Evolutionary conservation across 2,329 filamentous ascomycete genomes (phyloP).

Genomic region (Penicillium aurantiogriseum): DNA sequence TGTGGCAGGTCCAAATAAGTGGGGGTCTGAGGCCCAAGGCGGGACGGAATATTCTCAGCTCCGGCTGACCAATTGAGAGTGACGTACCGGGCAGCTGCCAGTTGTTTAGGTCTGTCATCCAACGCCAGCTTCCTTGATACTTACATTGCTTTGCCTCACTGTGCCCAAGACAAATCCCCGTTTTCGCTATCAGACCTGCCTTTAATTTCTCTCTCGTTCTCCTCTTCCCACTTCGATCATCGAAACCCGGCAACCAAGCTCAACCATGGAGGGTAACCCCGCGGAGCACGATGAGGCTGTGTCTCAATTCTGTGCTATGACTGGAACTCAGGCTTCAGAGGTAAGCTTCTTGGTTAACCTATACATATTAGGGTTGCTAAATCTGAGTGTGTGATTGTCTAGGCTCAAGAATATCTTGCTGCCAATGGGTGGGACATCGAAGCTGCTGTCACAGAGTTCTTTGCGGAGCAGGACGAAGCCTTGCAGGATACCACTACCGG

Average conservation of each 20-base stretch:
- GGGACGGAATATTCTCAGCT: neutral
- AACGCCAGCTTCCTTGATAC: neutral
- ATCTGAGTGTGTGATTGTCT: neutral
- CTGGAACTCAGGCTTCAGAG: conserved; percentile 51
- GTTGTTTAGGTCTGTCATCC: conserved; percentile 4
- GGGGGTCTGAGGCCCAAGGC: neutral
- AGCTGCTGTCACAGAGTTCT: conserved; percentile 62
- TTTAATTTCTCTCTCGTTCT: neutral
- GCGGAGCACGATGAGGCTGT: conserved; percentile 44
- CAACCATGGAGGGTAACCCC: conserved; percentile 36
- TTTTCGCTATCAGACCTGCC: neutral
- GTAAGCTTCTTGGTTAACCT: conserved; percentile 35
- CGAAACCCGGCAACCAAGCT: conserved; percentile 1
- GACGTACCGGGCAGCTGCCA: conserved; percentile 3
- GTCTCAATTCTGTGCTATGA: conserved; percentile 57
- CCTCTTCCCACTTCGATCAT: neutral
- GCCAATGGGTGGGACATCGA: conserved; percentile 66
- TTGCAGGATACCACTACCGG: conserved; percentile 33
- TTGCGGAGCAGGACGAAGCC: conserved; percentile 47
- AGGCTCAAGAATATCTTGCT: conserved; percentile 68
- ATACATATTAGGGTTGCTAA: neutral
- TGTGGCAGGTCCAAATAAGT: neutral
- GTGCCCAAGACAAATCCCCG: too few species aligned
- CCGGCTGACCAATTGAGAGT: conserved; percentile 10
- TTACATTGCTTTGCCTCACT: neutral